These are phyloP conservation scores for Zelopaecilomyces penicillatus DNA, from an alignment of 2,329 filamentous ascomycete genomes.

Conservation along the genomic window DNA sequence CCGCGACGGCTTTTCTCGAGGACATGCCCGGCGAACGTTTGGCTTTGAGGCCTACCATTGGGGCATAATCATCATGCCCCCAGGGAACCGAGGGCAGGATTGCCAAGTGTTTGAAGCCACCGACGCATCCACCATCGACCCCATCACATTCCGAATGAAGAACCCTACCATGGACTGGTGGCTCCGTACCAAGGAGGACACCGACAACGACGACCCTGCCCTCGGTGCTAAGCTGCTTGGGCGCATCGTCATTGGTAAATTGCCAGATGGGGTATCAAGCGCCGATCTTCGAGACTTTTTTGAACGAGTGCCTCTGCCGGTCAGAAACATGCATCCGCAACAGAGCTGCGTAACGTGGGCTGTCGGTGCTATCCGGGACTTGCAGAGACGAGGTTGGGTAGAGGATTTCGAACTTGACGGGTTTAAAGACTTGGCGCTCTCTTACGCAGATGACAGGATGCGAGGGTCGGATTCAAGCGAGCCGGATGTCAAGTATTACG, in stretches of 20 bases:
- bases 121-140: conserved; percentile 21
- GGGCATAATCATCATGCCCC: conserved; percentile 19
- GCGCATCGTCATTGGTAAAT: conserved; percentile 18
- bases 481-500: conserved; percentile 5
- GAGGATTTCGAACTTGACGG: conserved; percentile 15
- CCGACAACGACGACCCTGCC: conserved; percentile 9
- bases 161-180: conserved; percentile 27
- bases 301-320: conserved; percentile 16
- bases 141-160: conserved; percentile 20
- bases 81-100: conserved; percentile 6
- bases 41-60: conserved; percentile 24
- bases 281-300: conserved; percentile 17
- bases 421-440: conserved; percentile 20
- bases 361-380: conserved; percentile 15
- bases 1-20: conserved; percentile 19
- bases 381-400: conserved; percentile 19
- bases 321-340: conserved; percentile 24
- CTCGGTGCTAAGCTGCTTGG: conserved; percentile 19
- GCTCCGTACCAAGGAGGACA: conserved; percentile 12
- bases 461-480: conserved; percentile 8
- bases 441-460: conserved; percentile 22
- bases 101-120: conserved; percentile 21
- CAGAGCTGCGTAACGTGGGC: conserved; percentile 27
- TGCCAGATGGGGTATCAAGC: conserved; percentile 11
- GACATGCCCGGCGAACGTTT: conserved; percentile 15